These are phyloP conservation scores for Ustilago esculenta DNA, from an alignment of 1,284 basidiomycete species.

Conservation along the genomic window DNA sequence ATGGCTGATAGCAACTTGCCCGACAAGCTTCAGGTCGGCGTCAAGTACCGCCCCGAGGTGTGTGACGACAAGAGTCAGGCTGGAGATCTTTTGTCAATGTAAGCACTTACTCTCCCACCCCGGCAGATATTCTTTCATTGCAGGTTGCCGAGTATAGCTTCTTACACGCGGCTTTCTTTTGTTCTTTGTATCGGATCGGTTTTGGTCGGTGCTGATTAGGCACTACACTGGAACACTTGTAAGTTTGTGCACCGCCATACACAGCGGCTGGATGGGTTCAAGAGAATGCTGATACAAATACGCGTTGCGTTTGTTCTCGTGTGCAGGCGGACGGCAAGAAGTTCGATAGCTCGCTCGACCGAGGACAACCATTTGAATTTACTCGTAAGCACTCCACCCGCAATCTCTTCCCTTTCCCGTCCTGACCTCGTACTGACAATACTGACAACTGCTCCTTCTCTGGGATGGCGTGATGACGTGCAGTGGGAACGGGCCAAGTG, in stretches of 20 bases:
- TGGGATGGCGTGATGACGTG: too few relatives aligned
- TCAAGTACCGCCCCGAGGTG: slow-evolving; percentile 70
- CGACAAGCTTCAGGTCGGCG: slow-evolving; percentile 60
- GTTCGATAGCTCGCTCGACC: slow-evolving; percentile 80
- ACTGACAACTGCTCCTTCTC: background rate
- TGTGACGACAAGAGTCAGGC: slow-evolving; percentile 74
- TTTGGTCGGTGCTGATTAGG: slow-evolving; percentile 10
- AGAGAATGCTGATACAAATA: too few relatives aligned
- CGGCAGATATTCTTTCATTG: too few relatives aligned
- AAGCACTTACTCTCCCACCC: slow-evolving; percentile 12
- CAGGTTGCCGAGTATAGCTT: too few relatives aligned
- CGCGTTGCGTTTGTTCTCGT: too few relatives aligned
- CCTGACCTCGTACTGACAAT: background rate
- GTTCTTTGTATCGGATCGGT: too few relatives aligned
- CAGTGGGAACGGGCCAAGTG: slow-evolving; percentile 81
- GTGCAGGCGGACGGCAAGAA: slow-evolving; percentile 74
- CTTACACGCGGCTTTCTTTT: too few relatives aligned
- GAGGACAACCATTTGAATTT: slow-evolving; percentile 72
- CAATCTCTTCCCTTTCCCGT: background rate
- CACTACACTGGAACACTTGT: slow-evolving; percentile 76
- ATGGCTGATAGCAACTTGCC: slow-evolving; percentile 38
- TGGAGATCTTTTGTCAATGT: slow-evolving; percentile 77
- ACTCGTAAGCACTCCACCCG: slow-evolving; percentile 24
- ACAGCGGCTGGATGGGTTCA: too few relatives aligned
- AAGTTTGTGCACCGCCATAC: too few relatives aligned